These are phyloP conservation scores for Yarrowia porcina DNA, from an alignment of 805 yeast genomes.

Conservation along the genomic window DNA sequence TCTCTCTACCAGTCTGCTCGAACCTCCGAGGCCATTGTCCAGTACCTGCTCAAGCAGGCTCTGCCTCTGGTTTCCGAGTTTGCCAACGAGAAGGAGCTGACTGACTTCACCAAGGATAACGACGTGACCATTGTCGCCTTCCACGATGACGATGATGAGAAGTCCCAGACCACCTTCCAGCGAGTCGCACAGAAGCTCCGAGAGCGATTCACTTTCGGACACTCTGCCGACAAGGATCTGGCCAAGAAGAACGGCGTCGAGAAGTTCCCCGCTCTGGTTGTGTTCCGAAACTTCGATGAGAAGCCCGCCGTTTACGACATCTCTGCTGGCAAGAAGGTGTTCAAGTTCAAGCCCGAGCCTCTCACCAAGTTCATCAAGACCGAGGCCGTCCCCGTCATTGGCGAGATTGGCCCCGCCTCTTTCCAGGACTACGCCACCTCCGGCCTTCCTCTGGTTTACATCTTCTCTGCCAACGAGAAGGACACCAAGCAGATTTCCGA, in stretches of 20 bases:
- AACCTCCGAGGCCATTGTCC: constrained; percentile 70
- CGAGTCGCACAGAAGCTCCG: constrained; percentile 61
- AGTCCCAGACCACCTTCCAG: constrained; percentile 56
- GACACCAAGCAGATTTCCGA: constrained; percentile 57
- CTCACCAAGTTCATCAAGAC: constrained; percentile 50
- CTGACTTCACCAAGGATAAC: constrained; percentile 46
- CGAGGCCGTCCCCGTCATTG: constrained; percentile 79
- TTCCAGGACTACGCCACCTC: constrained; percentile 71
- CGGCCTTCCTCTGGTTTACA: constrained; percentile 78
- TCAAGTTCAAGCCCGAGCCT: constrained; percentile 38
- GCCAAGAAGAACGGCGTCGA: constrained; percentile 43
- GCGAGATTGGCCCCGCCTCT: constrained; percentile 79
- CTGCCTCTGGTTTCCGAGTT: constrained; percentile 67
- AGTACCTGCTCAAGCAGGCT: constrained; percentile 76
- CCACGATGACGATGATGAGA: constrained; percentile 50
- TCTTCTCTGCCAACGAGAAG: constrained; percentile 70
- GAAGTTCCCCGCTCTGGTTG: constrained; percentile 48
- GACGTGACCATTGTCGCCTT: constrained; percentile 49
- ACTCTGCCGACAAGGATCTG: constrained; percentile 42
- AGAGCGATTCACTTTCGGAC: constrained; percentile 61
- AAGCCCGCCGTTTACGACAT: constrained; percentile 35
- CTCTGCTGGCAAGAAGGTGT: constrained; percentile 31
- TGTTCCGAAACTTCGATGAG: constrained; percentile 41
- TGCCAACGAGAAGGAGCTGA: constrained; percentile 49
- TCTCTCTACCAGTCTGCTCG: constrained; percentile 83